phyloP scores from a whole-genome alignment of 164 flowering plant genomes.

The Aristolochia californica region DNA sequence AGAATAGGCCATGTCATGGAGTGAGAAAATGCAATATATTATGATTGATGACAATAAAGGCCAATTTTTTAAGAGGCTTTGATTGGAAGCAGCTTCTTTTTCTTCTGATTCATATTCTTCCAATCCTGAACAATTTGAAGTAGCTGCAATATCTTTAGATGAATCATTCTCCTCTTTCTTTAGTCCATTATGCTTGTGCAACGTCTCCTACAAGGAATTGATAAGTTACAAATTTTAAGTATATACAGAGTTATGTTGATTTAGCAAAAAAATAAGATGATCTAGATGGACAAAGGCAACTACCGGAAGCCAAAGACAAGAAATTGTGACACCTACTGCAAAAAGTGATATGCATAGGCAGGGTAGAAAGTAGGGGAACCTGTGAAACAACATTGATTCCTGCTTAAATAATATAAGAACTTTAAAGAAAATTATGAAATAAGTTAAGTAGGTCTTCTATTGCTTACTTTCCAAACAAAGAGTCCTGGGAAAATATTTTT shows the following conservation, averaged over 20 bases:
- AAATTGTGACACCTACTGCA: conserved; percentile 23
- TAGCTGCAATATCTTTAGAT: conserved; percentile 15
- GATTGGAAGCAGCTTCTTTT: conserved; percentile 3
- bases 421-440: not conserved
- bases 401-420: not conserved
- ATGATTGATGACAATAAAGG: conserved; percentile 75
- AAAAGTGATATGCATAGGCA: conserved; percentile 42
- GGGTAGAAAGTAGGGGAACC: conserved; percentile 66
- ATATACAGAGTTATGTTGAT: not conserved
- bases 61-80: conserved; percentile 59
- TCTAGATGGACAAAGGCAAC: conserved; percentile 7
- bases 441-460: not conserved
- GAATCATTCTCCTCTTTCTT: conserved; percentile 3
- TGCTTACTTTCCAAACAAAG: conserved; percentile 44
- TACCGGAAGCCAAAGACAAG: conserved; percentile 45
- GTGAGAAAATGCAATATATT: conserved; percentile 64
- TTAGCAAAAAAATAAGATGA: not conserved
- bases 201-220: conserved; percentile 39
- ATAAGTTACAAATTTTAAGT: not conserved
- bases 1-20: conserved; percentile 68
- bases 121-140: conserved; percentile 5
- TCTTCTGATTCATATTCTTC: conserved; percentile 9
- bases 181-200: conserved; percentile 35
- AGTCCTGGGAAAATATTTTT: conserved; percentile 27
- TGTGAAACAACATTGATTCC: conserved; percentile 10